phyloP scores from a whole-genome alignment of 768 basidiomycete species.

The Pisolithus microcarpus region DNA sequence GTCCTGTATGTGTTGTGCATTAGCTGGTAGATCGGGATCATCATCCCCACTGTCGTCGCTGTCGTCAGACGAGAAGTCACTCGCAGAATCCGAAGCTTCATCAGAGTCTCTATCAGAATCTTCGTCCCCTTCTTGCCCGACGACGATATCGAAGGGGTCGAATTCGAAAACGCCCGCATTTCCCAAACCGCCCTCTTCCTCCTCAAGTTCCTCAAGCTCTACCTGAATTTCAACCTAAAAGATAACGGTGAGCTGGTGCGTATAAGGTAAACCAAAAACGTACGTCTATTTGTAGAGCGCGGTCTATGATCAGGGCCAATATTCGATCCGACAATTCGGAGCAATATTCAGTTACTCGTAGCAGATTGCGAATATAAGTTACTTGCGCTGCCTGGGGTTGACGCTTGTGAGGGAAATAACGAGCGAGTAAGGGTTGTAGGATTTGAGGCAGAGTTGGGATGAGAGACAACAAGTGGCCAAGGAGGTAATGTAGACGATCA shows the following conservation, averaged over 20 bases:
- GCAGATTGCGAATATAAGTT: slow-evolving; percentile 86
- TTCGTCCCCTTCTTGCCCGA: slow-evolving; percentile 67
- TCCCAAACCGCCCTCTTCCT: slow-evolving; percentile 52
- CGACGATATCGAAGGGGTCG: slow-evolving; percentile 79
- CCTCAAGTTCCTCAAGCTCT: slow-evolving; percentile 79
- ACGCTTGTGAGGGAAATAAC: slow-evolving; percentile 89
- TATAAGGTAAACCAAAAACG: slow-evolving; percentile 23
- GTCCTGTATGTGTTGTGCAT: slow-evolving; percentile 64
- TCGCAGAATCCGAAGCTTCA: slow-evolving; percentile 46
- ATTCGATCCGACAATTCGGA: slow-evolving; percentile 81
- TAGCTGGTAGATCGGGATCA: slow-evolving; percentile 33
- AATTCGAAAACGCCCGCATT: slow-evolving; percentile 60
- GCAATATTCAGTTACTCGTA: slow-evolving; percentile 80
- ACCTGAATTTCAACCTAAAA: slow-evolving; percentile 90
- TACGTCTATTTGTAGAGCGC: slow-evolving; percentile 95
- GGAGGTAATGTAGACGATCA: slow-evolving; percentile 76
- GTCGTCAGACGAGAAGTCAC: slow-evolving; percentile 71
- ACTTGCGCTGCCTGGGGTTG: slow-evolving; percentile 73
- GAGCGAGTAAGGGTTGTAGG: slow-evolving; percentile 75
- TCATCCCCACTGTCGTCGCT: slow-evolving; percentile 42
- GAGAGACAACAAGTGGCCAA: slow-evolving; percentile 80
- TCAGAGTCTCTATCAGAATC: slow-evolving; percentile 51
- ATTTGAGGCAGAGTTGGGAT: slow-evolving; percentile 89
- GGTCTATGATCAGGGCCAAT: slow-evolving; percentile 80
- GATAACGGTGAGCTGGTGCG: neutral